Evolutionary conservation across 1,139 yeast genomes (phyloP).

Genomic region (Scheffersomyces segobiensis): DNA sequence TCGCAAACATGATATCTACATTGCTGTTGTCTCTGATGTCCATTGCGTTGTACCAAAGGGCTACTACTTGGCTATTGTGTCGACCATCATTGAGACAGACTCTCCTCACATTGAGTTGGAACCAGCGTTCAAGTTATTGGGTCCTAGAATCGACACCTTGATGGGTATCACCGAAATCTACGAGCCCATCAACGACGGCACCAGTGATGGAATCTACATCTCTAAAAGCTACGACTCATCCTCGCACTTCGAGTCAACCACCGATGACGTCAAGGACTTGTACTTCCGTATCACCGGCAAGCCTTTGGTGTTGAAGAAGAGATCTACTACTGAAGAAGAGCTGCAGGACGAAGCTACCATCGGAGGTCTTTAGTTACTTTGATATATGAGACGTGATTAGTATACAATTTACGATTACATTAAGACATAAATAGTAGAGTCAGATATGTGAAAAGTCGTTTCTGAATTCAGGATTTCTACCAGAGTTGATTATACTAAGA

Average conservation of each 20-base stretch:
- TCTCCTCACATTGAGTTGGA: conserved; percentile 91
- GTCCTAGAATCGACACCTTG: conserved; percentile 76
- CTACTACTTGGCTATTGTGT: conserved; percentile 87
- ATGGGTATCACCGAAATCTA: conserved; percentile 94
- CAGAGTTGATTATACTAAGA: too few relatives aligned
- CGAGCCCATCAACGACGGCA: conserved; percentile 85
- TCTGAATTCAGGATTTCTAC: not conserved
- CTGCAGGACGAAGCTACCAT: conserved; percentile 23
- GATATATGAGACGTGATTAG: not conserved
- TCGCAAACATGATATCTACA: conserved; percentile 90
- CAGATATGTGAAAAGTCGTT: not conserved
- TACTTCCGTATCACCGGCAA: conserved; percentile 88
- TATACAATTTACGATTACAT: not conserved
- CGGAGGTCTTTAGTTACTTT: not conserved
- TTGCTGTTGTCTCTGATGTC: conserved; percentile 85
- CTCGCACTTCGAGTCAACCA: conserved; percentile 93
- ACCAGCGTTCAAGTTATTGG: conserved; percentile 91
- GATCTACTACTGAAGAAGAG: conserved; percentile 65
- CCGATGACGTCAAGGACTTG: conserved; percentile 94
- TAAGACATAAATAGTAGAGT: not conserved
- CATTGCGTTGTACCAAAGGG: conserved; percentile 93
- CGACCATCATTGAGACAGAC: conserved; percentile 93
- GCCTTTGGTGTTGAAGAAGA: conserved; percentile 81
- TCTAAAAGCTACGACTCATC: conserved; percentile 92
- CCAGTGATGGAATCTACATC: conserved; percentile 73